Base-by-base conservation (phyloP, 2,329 filamentous ascomycete species). In the Waltergamsia citrina region DNA sequence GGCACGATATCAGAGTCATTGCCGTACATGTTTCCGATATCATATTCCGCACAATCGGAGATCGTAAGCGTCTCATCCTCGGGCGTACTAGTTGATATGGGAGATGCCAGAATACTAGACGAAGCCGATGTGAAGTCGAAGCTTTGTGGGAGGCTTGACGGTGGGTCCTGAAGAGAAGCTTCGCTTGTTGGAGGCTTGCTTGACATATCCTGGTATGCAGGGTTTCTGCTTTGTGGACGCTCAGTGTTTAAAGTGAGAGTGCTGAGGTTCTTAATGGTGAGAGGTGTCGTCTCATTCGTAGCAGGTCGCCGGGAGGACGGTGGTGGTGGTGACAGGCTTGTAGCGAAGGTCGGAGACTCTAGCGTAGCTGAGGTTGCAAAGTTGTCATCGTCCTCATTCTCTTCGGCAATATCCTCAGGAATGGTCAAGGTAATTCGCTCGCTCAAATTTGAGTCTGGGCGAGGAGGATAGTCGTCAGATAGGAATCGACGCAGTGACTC, bases 351-450 rank as follows among this genome's bases (percentile, higher is more conserved):
- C 16, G 60, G 54, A 3, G 39, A 57, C 34, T 74, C 70, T 1
- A 63, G 63, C 6, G 53, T 46, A 4, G 66, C 62, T 2, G 67
- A 67, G 4, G 62, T 65, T n/a, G 72, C 72, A 44, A 79, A 78
- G 53, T 78, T 78, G 43, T 78, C 73, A 40, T 78, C 71, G 32
- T 77, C 57, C 18, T 53, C 39, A 14, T 47, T 47, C 36, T 65
- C 59, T 26, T 50, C 53, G 20, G 46, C 44, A 24, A 54, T 48
- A 6, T 59, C 54, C 7, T 59, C 57, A 14, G 59, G 53, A 7
- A 62, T 60, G 15, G 47, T 32, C 7, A 61, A 28, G 2, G 49
- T 35, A 3, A 52, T 51, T 7, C 54, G 49, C n/a, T 55, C 48
- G 8, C 52, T 47, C 7, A 45, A 31, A 21, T 44, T 48, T 11